Percentiles rank a stretch among this genome's conserved stretches.
These are phyloP conservation scores for Beauveria sp. DNA, from an alignment of 2,329 filamentous ascomycete species.

Conservation along the genomic window DNA sequence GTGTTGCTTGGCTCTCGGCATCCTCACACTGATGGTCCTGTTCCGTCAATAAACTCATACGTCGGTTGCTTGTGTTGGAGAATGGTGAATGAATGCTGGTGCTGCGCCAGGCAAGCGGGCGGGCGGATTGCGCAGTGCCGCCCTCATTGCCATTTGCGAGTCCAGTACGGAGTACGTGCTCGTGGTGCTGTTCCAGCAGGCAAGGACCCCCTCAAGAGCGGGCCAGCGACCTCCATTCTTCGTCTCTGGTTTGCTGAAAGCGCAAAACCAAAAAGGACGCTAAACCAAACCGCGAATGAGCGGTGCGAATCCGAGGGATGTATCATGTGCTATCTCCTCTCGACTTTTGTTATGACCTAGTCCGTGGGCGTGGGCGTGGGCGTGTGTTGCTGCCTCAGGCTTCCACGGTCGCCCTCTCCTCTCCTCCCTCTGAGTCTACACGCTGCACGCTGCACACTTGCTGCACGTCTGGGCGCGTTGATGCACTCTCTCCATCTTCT, in stretches of 20 bases:
- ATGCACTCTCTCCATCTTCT: not conserved
- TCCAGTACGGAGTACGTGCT: not conserved
- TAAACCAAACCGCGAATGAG: constrained; percentile 10
- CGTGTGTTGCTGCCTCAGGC: constrained; percentile 2
- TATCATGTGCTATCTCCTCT: constrained; percentile 6
- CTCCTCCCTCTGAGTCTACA: not conserved
- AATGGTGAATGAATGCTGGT: not conserved
- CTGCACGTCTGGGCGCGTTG: constrained; percentile 6
- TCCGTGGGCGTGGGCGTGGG: not conserved
- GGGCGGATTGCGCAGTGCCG: constrained; percentile 2
- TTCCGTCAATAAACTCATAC: too few relatives aligned
- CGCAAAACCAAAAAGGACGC: constrained; percentile 3
- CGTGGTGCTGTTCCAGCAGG: not conserved
- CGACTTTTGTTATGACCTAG: not conserved
- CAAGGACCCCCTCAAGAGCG: not conserved
- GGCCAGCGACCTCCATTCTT: not conserved
- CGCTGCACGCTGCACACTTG: not conserved
- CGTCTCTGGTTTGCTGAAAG: constrained; percentile 6
- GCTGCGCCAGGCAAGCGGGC: not conserved
- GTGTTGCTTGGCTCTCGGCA: not conserved
- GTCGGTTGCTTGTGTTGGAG: too few relatives aligned
- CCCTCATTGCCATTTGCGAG: not conserved
- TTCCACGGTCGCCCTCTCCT: not conserved
- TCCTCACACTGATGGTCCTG: not conserved
- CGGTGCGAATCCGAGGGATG: constrained; percentile 4